Conservation (phyloP, 176 grass and related monocot genomes). For the Chrysopogon serrulatus region DNA sequence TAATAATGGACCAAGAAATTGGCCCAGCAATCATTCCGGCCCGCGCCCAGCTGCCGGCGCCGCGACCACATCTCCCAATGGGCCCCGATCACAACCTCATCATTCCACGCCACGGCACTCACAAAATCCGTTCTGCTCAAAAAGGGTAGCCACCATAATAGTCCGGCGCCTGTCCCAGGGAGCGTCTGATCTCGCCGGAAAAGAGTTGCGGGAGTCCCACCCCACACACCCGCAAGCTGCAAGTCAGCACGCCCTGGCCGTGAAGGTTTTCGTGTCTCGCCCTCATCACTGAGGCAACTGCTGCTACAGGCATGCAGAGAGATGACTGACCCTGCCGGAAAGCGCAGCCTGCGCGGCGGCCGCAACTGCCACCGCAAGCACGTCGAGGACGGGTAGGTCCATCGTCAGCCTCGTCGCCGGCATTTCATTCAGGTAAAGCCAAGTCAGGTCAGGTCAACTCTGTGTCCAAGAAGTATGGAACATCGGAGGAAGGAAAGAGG, state of each 20-base stretch:
- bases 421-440: not conserved
- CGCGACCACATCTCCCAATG: not conserved
- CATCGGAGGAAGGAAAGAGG: not conserved
- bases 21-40: conserved; percentile 2
- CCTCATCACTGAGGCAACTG: not conserved
- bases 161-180: not conserved
- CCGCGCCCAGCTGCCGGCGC: not conserved
- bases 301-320: conserved; percentile 43
- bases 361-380: conserved; percentile 65
- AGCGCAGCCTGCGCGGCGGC: conserved; percentile 40
- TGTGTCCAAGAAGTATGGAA: not conserved
- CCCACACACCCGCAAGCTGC: not conserved
- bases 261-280: not conserved
- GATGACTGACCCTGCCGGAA: conserved; percentile 49
- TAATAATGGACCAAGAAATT: not conserved
- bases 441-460: not conserved
- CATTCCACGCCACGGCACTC: too few species aligned
- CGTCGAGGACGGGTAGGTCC: conserved; percentile 43
- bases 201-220: not conserved
- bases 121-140: too few species aligned
- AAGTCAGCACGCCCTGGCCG: too few species aligned
- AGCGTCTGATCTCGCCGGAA: not conserved
- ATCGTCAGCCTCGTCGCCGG: not conserved
- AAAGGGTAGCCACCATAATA: not conserved
- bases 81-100: not conserved